Base-by-base conservation (phyloP, 2,329 filamentous ascomycete species). In the Spiromastix sp. region DNA sequence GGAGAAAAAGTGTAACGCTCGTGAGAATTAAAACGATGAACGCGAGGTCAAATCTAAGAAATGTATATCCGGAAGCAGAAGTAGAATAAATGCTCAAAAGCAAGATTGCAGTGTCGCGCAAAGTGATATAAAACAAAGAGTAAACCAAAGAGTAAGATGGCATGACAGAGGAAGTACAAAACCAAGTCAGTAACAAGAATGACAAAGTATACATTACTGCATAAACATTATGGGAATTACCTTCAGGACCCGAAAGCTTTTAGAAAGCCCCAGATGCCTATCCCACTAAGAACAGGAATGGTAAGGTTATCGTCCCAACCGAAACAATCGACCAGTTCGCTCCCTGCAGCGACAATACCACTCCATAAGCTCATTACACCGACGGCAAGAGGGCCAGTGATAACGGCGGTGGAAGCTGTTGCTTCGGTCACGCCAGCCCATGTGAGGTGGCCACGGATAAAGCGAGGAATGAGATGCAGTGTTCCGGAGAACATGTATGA, bases 251-350 rank as follows among this genome's bases (percentile, higher is more conserved):
- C 80, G 68, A 95, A 95, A 32, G 86, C 59, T 64, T 83, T 93
- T 49, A 96, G 70, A 57, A 98, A 95, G 0, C 81, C 82, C 80
- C 84, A 94, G 42, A 98, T 77, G 5, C 87, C 87, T 30, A 85
- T 62, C 16, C 87, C 86, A 54, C 85, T 94, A 32, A 98, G 68
- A 17, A 93, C 77, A 2, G 91, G 91, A 58, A 98, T 98, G 32
- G 89, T 96, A 49, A 98, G 67, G 60, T 98, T 98, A 63, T 98
- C 91, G 53, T 98, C 91, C 82, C 85, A 87, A 31, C 86, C 85
- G 56, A 86, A 95, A 1, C 96, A 53, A 61, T 98, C 86, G 30
- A 94, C 71, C 11, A 89, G 81, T 61, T 98, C 91, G 52, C 86
- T 95, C 29, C 79, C 78, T 38, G 86, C 85, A 27, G 86, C 91